A percentile compares a stretch with the other conserved stretches of the same genome.
Conservation (phyloP, 139 green algal genomes). For the Diplosphaera chodatii region DNA sequence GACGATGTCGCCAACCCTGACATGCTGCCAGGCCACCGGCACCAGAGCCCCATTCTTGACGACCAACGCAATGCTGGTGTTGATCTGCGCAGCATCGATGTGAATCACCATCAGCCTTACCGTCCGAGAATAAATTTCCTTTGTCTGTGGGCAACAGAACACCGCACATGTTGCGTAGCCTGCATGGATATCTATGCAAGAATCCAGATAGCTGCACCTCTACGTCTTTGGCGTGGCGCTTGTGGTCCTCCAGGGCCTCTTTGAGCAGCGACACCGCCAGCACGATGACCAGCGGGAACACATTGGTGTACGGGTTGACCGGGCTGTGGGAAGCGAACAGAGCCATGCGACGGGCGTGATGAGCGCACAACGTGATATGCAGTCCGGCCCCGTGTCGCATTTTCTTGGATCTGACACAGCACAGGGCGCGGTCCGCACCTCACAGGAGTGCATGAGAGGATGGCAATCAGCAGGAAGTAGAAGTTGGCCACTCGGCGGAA, state of each 20-base stretch:
- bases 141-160: no score
- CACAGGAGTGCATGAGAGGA: constrained; percentile 56
- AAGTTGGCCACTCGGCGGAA: constrained; percentile 61
- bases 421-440: no score
- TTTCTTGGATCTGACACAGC: no score
- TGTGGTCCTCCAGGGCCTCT: constrained; percentile 38
- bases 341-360: no score
- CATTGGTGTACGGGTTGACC: constrained; percentile 17
- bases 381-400: no score
- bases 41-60: neutral
- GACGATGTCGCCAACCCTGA: constrained; percentile 19
- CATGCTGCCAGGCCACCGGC: constrained; percentile 2
- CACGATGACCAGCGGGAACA: constrained; percentile 37
- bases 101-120: no score
- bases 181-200: no score
- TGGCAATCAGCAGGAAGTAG: constrained; percentile 71
- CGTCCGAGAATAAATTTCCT: no score
- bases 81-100: no score
- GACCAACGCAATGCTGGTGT: neutral
- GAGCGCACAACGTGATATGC: no score
- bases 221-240: constrained; percentile 21
- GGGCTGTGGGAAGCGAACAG: no score
- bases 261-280: constrained; percentile 47
- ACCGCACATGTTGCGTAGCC: no score
- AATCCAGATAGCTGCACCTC: constrained; percentile 8